Evolutionary conservation across 192 early-diverging fungal species (phyloP).

Genomic region (Backusella liffmaniae): DNA sequence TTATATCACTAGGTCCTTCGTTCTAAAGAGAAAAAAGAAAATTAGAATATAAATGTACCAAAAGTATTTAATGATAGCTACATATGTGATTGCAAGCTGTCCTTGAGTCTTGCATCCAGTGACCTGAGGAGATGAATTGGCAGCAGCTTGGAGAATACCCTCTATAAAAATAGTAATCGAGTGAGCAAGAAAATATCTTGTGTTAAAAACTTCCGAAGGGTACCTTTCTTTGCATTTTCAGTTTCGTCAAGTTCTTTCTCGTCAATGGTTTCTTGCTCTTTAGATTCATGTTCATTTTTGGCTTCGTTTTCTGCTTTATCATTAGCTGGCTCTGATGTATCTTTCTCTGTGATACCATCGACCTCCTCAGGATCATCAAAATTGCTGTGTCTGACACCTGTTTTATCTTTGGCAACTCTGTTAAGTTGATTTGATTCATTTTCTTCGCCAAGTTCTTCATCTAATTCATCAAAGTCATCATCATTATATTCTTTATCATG

Average conservation of each 20-base stretch:
- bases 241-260: neutral
- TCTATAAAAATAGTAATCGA: neutral
- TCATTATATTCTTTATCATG: neutral
- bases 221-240: neutral
- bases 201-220: neutral
- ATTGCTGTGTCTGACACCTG: neutral
- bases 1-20: constrained; percentile 53
- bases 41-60: constrained; percentile 9
- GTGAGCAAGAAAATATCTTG: neutral
- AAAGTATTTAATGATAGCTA: constrained; percentile 14
- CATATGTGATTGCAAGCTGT: constrained; percentile 39
- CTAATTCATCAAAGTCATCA: neutral
- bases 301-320: neutral
- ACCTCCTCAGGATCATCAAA: neutral
- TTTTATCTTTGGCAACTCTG: neutral
- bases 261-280: neutral
- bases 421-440: neutral
- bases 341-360: neutral
- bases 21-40: constrained; percentile 24
- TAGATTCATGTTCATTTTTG: neutral
- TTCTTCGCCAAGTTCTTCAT: neutral
- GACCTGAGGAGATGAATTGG: constrained; percentile 12
- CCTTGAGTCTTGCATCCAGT: constrained; percentile 37
- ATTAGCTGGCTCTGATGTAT: neutral
- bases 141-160: neutral